phyloP scores from a whole-genome alignment of 2,329 filamentous ascomycete genomes.

The Thielaviopsis populi region DNA sequence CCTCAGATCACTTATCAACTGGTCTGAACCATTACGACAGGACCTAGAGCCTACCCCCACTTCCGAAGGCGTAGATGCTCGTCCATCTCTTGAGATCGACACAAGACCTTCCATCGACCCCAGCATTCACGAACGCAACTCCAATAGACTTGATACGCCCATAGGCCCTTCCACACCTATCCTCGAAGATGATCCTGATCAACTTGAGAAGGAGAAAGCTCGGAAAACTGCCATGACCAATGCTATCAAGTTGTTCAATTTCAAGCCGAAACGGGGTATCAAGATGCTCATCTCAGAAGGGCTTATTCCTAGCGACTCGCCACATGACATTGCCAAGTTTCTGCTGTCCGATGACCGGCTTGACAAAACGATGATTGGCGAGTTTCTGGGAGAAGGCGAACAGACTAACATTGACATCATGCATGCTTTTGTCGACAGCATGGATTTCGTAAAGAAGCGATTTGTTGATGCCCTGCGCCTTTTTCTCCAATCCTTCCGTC shows the following conservation, averaged over 20 bases:
- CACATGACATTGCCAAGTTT: conserved; percentile 74
- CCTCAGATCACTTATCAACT: conserved; percentile 77
- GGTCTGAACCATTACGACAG: conserved; percentile 54
- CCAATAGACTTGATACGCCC: conserved; percentile 40
- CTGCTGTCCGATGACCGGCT: conserved; percentile 66
- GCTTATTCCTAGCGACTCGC: conserved; percentile 67
- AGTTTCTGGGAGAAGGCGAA: conserved; percentile 89
- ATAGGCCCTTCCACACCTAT: conserved; percentile 46
- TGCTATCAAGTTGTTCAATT: conserved; percentile 86
- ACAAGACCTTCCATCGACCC: conserved; percentile 55
- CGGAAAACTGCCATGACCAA: conserved; percentile 84
- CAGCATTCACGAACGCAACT: conserved; percentile 36
- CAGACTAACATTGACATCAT: conserved; percentile 89
- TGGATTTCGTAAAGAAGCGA: conserved; percentile 82
- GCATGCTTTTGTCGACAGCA: conserved; percentile 91
- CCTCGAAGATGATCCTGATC: conserved; percentile 76
- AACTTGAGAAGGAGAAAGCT: conserved; percentile 89
- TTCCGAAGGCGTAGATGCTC: conserved; percentile 25
- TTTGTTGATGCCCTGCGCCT: conserved; percentile 86
- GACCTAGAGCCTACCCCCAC: conserved; percentile 31
- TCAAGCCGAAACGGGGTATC: conserved; percentile 89
- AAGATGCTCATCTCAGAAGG: conserved; percentile 70
- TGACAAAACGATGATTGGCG: conserved; percentile 83
- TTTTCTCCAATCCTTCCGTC: conserved; percentile 85
- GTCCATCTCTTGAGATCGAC: conserved; percentile 30